Conservation (phyloP, 2,329 filamentous ascomycete genomes). For the Incumbomyces delicatus region DNA sequence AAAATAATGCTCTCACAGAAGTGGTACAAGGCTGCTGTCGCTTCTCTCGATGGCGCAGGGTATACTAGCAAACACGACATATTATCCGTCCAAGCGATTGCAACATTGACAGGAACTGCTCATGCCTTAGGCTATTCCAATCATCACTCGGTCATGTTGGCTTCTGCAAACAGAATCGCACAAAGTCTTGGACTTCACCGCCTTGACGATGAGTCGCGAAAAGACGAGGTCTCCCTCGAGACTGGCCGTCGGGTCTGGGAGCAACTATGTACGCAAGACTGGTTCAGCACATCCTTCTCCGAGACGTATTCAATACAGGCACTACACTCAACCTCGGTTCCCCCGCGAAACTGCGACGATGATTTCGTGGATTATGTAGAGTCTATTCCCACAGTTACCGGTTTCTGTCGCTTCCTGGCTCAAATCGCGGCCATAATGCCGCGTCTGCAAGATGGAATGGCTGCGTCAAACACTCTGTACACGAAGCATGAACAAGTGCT, state of each 20-base stretch:
- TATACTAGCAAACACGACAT: slow-evolving; percentile 34
- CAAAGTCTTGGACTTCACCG: slow-evolving; percentile 40
- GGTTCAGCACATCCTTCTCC: slow-evolving; percentile 34
- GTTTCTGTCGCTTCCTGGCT: slow-evolving; percentile 29
- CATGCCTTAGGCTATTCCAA: slow-evolving; percentile 43
- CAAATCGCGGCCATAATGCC: slow-evolving; percentile 30
- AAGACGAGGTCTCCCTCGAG: slow-evolving; percentile 23
- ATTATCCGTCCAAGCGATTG: slow-evolving; percentile 36
- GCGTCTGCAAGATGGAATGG: slow-evolving; percentile 30
- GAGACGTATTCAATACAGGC: slow-evolving; percentile 30
- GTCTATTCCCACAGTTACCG: slow-evolving; percentile 24
- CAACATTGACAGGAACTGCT: slow-evolving; percentile 38
- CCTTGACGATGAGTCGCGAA: slow-evolving; percentile 22
- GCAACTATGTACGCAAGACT: slow-evolving; percentile 33
- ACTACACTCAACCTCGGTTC: slow-evolving; percentile 27
- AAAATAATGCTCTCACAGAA: slow-evolving; percentile 32
- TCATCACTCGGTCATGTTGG: slow-evolving; percentile 37
- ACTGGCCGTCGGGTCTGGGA: slow-evolving; percentile 32
- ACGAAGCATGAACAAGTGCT: slow-evolving; percentile 34
- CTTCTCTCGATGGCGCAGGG: slow-evolving; percentile 35
- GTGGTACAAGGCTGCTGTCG: slow-evolving; percentile 37
- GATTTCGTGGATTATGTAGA: slow-evolving; percentile 21
- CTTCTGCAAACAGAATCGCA: slow-evolving; percentile 37
- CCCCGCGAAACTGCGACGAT: slow-evolving; percentile 29
- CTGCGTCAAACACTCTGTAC: slow-evolving; percentile 27